Percentiles rank a stretch among this genome's conserved stretches.
Conservation (phyloP, 352 stramenopile species). For the Phytopythium litorale region DNA sequence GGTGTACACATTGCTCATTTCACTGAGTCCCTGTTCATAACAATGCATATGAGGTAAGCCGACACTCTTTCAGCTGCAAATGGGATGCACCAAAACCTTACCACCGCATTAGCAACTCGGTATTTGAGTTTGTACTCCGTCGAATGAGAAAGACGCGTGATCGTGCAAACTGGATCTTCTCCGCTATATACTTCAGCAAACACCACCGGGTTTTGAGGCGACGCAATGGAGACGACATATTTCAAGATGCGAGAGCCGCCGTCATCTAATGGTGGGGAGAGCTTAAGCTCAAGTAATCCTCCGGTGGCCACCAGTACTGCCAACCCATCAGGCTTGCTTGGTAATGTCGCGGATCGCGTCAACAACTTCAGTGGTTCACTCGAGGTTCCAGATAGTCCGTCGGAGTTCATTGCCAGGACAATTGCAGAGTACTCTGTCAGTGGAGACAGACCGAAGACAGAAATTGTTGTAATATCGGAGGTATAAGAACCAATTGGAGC, state of each 20-base stretch:
- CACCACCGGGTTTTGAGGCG: conserved; percentile 26
- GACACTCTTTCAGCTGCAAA: background rate
- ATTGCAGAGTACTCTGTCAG: conserved; percentile 28
- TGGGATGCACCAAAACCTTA: conserved; percentile 8
- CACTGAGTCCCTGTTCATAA: conserved; percentile 33
- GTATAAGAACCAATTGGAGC: conserved; percentile 5
- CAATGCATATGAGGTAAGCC: background rate
- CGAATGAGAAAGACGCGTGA: conserved; percentile 28
- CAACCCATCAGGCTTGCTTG: conserved; percentile 28
- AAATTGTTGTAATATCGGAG: conserved; percentile 1
- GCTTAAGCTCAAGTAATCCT: conserved; percentile 33
- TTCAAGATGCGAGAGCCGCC: conserved; percentile 26
- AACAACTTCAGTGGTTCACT: conserved; percentile 17
- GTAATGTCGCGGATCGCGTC: conserved; percentile 28
- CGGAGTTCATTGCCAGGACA: conserved; percentile 30
- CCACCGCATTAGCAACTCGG: conserved; percentile 29
- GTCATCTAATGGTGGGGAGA: conserved; percentile 30
- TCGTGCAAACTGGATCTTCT: conserved; percentile 10
- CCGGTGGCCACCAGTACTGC: conserved; percentile 26
- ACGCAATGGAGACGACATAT: conserved; percentile 28
- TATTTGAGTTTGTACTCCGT: conserved; percentile 50
- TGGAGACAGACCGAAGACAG: conserved; percentile 23
- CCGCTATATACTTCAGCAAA: conserved; percentile 45
- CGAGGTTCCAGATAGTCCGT: conserved; percentile 21
- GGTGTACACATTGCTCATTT: conserved; percentile 31